phyloP scores from a whole-genome alignment of 768 basidiomycete genomes.

The Jaapia argillacea region DNA sequence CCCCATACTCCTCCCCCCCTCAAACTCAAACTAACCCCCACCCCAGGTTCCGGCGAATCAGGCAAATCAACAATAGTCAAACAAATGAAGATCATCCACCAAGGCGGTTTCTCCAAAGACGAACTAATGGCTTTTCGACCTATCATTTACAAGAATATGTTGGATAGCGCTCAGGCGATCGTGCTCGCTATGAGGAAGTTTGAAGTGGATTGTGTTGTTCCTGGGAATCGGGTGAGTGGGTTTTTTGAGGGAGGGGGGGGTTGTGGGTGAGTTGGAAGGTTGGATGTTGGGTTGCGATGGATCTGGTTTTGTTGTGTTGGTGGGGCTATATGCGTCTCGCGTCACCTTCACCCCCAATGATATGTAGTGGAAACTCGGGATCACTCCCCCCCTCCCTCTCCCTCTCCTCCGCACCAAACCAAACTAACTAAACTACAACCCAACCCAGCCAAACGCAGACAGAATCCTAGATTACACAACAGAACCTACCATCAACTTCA shows the following conservation, averaged over 20 bases:
- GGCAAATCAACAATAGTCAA: slow-evolving; percentile 96
- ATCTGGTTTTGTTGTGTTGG: too few relatives aligned
- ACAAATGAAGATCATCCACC: slow-evolving; percentile 98
- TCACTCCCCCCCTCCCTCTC: too few relatives aligned
- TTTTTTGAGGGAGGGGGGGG: not conserved
- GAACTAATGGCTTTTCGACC: slow-evolving; percentile 72
- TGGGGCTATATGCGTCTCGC: too few relatives aligned
- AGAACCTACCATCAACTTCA: slow-evolving; percentile 23
- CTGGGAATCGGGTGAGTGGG: slow-evolving; percentile 48
- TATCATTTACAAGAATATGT: slow-evolving; percentile 76
- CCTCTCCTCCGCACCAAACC: too few relatives aligned
- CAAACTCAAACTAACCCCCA: slow-evolving; percentile 1
- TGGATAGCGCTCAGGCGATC: slow-evolving; percentile 84
- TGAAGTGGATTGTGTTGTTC: slow-evolving; percentile 63
- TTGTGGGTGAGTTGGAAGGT: not conserved
- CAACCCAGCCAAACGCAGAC: not conserved
- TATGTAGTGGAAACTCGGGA: too few relatives aligned
- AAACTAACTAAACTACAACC: too few relatives aligned
- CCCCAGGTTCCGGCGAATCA: slow-evolving; percentile 85
- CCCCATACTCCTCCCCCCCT: not conserved
- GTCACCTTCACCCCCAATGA: too few relatives aligned
- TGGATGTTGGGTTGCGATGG: too few relatives aligned
- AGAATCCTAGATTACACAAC: not conserved
- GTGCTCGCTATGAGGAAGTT: slow-evolving; percentile 82
- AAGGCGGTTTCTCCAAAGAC: slow-evolving; percentile 73